A percentile compares a stretch with the other conserved stretches of the same genome.
Evolutionary conservation across 2,329 filamentous ascomycete genomes (phyloP).

Genomic region (Stemphylium lycopersici): DNA sequence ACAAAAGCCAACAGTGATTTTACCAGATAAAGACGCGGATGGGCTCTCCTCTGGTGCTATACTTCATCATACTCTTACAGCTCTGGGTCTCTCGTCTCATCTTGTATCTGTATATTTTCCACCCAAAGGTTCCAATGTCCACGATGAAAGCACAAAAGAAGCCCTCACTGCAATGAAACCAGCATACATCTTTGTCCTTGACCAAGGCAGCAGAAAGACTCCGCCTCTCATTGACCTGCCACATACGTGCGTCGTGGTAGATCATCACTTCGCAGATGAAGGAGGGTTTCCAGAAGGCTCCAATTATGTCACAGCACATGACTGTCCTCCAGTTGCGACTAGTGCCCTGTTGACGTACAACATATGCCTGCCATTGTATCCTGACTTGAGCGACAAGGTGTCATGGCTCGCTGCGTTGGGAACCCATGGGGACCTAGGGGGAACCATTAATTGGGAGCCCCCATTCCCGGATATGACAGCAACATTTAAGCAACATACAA

Average conservation of each 20-base stretch:
- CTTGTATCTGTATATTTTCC: conserved; percentile 65
- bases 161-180: conserved; percentile 60
- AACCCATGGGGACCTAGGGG: conserved; percentile 71
- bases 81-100: conserved; percentile 61
- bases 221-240: conserved; percentile 59
- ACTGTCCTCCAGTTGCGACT: conserved; percentile 69
- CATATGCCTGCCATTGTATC: conserved; percentile 65
- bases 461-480: conserved; percentile 70
- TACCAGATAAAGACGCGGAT: conserved; percentile 74
- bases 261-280: conserved; percentile 66
- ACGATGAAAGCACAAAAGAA: conserved; percentile 59
- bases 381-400: conserved; percentile 56
- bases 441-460: conserved; percentile 67
- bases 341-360: conserved; percentile 68
- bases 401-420: conserved; percentile 69
- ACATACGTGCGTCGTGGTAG: conserved; percentile 65
- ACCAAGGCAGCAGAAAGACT: conserved; percentile 66
- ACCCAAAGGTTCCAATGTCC: conserved; percentile 64
- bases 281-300: conserved; percentile 63
- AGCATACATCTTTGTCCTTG: conserved; percentile 66
- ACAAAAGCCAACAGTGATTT: conserved; percentile 61
- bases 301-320: conserved; percentile 65
- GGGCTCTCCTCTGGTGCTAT: conserved; percentile 70
- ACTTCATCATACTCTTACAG: conserved; percentile 63
- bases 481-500: conserved; percentile 66